Evolutionary conservation across 108 stramenopile species (phyloP).

Genomic region (Epipyxis sp.): DNA sequence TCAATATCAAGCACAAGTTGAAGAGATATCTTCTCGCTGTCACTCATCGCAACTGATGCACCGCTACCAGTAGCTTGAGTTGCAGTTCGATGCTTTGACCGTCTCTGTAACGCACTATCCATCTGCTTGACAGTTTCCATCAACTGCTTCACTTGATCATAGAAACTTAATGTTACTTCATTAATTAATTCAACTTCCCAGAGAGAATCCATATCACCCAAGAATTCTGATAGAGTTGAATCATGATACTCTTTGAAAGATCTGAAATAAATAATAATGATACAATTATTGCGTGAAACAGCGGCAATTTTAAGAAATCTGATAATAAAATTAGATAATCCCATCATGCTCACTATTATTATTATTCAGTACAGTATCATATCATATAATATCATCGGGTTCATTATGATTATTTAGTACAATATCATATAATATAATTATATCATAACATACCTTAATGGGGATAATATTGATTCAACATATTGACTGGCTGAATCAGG

Average conservation of each 20-base stretch:
- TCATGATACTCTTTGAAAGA: too few species aligned
- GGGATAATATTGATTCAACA: slow-evolving; percentile 14
- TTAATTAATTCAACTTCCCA: not conserved
- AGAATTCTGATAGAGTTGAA: too few species aligned
- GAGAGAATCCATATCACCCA: too few species aligned
- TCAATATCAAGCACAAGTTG: slow-evolving; percentile 23
- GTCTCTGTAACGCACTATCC: slow-evolving; percentile 22
- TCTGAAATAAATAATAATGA: too few species aligned
- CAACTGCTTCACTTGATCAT: not conserved
- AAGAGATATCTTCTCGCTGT: slow-evolving; percentile 22
- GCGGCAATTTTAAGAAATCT: too few species aligned
- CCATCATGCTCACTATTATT: too few species aligned
- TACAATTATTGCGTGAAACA: too few species aligned
- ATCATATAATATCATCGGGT: too few species aligned
- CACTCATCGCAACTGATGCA: not conserved
- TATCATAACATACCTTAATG: slow-evolving; percentile 3
- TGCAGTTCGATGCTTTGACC: not conserved
- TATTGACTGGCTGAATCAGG: not conserved
- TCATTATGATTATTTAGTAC: too few species aligned
- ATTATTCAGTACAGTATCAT: too few species aligned
- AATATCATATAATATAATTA: too few species aligned
- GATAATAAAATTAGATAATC: too few species aligned
- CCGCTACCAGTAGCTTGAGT: not conserved
- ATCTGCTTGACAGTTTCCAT: slow-evolving; percentile 25
- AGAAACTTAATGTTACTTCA: not conserved